Conservation (phyloP, 2,329 filamentous ascomycete genomes). For the Hymenoscyphus scutula region DNA sequence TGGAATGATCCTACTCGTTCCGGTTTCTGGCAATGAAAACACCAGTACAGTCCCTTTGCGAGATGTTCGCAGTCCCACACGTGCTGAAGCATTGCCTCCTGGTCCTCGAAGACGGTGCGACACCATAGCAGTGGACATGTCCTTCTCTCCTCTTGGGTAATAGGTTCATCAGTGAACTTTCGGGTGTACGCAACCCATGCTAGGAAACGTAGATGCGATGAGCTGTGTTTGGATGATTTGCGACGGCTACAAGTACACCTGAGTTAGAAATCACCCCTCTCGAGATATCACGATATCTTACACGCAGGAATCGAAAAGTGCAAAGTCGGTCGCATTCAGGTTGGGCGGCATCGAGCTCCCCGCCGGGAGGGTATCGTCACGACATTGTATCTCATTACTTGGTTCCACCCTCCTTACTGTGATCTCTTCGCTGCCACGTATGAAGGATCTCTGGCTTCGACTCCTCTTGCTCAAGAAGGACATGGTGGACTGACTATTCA, state of each 20-base stretch:
- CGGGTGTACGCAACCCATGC: constrained; percentile 32
- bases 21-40: constrained; percentile 30
- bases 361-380: constrained; percentile 18
- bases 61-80: constrained; percentile 31
- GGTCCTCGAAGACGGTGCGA: constrained; percentile 23
- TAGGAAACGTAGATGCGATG: constrained; percentile 30
- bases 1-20: constrained; percentile 30
- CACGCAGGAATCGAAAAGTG: constrained; percentile 32
- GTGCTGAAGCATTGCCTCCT: constrained; percentile 32
- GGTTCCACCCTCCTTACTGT: constrained; percentile 20
- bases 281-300: constrained; percentile 16
- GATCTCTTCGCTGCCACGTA: constrained; percentile 27
- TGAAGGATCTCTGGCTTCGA: constrained; percentile 27
- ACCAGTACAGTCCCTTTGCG: constrained; percentile 32
- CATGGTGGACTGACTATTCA: constrained; percentile 19
- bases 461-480: constrained; percentile 29
- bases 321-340: constrained; percentile 21
- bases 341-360: constrained; percentile 21
- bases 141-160: constrained; percentile 29
- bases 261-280: background rate
- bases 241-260: constrained; percentile 24
- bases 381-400: constrained; percentile 14
- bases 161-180: constrained; percentile 29
- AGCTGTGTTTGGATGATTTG: constrained; percentile 33
- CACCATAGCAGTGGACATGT: constrained; percentile 32